These are phyloP conservation scores for Alternaria solani DNA, from an alignment of 2,329 filamentous ascomycete genomes.

Conservation along the genomic window DNA sequence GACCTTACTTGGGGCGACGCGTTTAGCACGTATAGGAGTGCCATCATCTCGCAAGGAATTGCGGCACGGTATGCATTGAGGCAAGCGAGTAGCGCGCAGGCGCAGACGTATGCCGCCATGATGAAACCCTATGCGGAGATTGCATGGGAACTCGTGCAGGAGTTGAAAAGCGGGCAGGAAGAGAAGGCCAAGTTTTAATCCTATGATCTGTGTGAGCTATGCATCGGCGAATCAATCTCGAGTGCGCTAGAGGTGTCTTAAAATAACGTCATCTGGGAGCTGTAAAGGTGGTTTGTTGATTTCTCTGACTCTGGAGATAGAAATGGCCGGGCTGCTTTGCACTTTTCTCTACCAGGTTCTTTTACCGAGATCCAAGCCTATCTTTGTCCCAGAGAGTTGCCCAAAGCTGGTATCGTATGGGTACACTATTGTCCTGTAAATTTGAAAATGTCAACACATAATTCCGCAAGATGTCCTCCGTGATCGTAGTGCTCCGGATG, in stretches of 20 bases:
- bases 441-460: constrained; percentile 32
- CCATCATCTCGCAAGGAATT: constrained; percentile 84
- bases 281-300: constrained; percentile 3
- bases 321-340: constrained; percentile 11
- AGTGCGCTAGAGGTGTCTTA: neutral
- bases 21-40: constrained; percentile 67
- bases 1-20: constrained; percentile 71
- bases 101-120: constrained; percentile 73
- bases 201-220: neutral
- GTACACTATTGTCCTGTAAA: constrained; percentile 29
- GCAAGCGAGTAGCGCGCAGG: constrained; percentile 89
- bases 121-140: constrained; percentile 77
- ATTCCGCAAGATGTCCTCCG: constrained; percentile 14
- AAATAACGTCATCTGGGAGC: neutral
- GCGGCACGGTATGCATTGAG: constrained; percentile 83
- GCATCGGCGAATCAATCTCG: neutral
- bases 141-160: constrained; percentile 76
- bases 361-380: constrained; percentile 13
- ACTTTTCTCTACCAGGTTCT: constrained; percentile 21
- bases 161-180: constrained; percentile 51
- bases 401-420: constrained; percentile 38
- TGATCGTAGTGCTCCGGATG: constrained; percentile 9
- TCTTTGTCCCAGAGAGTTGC: constrained; percentile 13
- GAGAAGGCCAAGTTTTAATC: constrained; percentile 50
- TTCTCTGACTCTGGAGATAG: constrained; percentile 10